Evolutionary conservation across 2,329 filamentous ascomycete species (phyloP).

Genomic region (Thielaviopsis ethacetica): DNA sequence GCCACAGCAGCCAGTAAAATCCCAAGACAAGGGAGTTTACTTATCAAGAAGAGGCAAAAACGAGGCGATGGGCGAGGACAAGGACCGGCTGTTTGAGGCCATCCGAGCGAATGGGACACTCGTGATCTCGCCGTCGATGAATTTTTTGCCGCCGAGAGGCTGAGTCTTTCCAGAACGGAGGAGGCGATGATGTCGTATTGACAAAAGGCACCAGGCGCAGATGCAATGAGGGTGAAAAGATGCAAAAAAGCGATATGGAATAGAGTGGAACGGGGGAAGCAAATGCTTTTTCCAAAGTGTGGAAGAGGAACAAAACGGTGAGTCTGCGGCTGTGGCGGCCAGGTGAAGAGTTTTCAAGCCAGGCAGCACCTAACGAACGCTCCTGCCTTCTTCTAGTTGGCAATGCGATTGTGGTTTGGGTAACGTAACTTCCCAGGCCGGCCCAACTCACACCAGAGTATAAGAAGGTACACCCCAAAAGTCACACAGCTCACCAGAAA

Average conservation of each 20-base stretch:
- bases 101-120: background rate
- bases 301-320: background rate
- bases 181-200: background rate
- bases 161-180: background rate
- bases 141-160: background rate
- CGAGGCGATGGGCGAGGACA: background rate
- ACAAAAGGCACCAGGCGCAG: background rate
- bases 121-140: background rate
- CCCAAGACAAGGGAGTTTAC: background rate
- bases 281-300: background rate
- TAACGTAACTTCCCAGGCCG: background rate
- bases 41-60: background rate
- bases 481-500: background rate
- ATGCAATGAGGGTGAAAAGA: background rate
- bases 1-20: background rate
- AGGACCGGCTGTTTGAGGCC: background rate
- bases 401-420: background rate
- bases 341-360: background rate
- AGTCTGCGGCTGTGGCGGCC: background rate
- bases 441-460: background rate
- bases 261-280: background rate
- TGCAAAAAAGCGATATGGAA: background rate
- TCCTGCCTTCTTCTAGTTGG: background rate
- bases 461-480: background rate
- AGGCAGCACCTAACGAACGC: background rate